A percentile compares a stretch with the other conserved stretches of the same genome.
Conservation (phyloP, 805 yeast genomes). For the Lachancea meyersii region DNA sequence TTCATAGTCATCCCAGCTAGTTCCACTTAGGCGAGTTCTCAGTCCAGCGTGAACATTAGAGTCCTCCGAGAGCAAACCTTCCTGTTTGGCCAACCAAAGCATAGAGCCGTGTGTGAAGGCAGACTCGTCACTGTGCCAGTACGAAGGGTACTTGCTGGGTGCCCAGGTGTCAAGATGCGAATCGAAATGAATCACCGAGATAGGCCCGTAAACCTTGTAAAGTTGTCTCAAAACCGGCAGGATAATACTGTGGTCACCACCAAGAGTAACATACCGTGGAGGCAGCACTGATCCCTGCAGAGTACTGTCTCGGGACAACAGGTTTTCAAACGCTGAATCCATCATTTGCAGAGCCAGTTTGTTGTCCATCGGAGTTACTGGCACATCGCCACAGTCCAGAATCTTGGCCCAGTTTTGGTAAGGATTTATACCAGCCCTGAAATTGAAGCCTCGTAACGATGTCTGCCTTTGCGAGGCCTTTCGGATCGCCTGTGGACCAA, state of each 20-base stretch:
- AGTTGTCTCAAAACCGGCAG: constrained; percentile 68
- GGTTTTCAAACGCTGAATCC: constrained; percentile 51
- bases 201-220: constrained; percentile 52
- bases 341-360: constrained; percentile 56
- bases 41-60: constrained; percentile 70
- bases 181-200: constrained; percentile 75
- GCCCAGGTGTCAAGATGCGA: constrained; percentile 82
- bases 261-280: constrained; percentile 65
- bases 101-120: constrained; percentile 79
- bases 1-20: constrained; percentile 50
- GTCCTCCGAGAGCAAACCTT: constrained; percentile 51
- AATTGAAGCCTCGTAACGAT: constrained; percentile 62
- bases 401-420: constrained; percentile 47
- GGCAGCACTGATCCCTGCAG: constrained; percentile 29
- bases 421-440: constrained; percentile 56
- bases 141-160: constrained; percentile 62
- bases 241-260: constrained; percentile 78
- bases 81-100: constrained; percentile 74
- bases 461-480: constrained; percentile 67
- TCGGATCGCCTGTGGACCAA: constrained; percentile 72
- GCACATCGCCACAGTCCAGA: constrained; percentile 64
- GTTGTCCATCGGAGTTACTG: constrained; percentile 64
- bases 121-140: constrained; percentile 50
- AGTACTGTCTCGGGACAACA: constrained; percentile 34
- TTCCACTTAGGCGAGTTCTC: constrained; percentile 65